phyloP scores from a whole-genome alignment of 257 asterid genomes.

The Penstemon eatonii region DNA sequence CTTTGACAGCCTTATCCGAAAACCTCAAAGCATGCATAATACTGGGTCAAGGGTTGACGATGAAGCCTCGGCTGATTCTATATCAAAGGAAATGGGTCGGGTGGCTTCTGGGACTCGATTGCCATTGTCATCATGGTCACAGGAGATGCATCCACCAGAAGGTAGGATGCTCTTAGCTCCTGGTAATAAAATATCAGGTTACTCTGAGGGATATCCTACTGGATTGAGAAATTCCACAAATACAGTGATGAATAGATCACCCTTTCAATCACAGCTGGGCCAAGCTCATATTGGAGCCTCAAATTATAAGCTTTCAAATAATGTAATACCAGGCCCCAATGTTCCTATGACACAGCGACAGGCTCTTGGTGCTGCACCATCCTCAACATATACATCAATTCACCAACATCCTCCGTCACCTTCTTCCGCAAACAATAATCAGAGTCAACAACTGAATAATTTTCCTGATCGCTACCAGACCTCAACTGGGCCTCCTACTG shows the following conservation, averaged over 20 bases:
- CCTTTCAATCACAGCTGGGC: slow-evolving; percentile 42
- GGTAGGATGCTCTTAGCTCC: slow-evolving; percentile 38
- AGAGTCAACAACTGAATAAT: slow-evolving; percentile 38
- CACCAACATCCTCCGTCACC: slow-evolving; percentile 55
- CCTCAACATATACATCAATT: slow-evolving; percentile 41
- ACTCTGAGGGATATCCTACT: slow-evolving; percentile 48
- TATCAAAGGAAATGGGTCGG: slow-evolving; percentile 50
- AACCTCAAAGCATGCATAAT: slow-evolving; percentile 38
- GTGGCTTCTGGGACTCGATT: slow-evolving; percentile 41
- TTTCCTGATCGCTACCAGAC: slow-evolving; percentile 45
- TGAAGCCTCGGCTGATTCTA: slow-evolving; percentile 59
- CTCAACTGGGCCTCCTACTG: slow-evolving; percentile 48
- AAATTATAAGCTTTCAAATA: slow-evolving; percentile 37
- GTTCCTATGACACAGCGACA: slow-evolving; percentile 40
- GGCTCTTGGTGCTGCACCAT: slow-evolving; percentile 40
- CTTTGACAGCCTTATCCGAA: slow-evolving; percentile 40
- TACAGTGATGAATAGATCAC: slow-evolving; percentile 34
- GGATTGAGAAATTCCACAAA: slow-evolving; percentile 43
- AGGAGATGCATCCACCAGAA: slow-evolving; percentile 42
- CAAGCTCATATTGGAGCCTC: slow-evolving; percentile 43
- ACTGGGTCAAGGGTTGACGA: slow-evolving; percentile 46
- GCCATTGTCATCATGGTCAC: slow-evolving; percentile 47
- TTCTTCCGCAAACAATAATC: slow-evolving; percentile 31
- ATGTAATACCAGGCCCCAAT: slow-evolving; percentile 34
- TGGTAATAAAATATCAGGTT: slow-evolving; percentile 35